Base-by-base conservation (phyloP, 441 rosid species). In the Pelargonium fulgidum region DNA sequence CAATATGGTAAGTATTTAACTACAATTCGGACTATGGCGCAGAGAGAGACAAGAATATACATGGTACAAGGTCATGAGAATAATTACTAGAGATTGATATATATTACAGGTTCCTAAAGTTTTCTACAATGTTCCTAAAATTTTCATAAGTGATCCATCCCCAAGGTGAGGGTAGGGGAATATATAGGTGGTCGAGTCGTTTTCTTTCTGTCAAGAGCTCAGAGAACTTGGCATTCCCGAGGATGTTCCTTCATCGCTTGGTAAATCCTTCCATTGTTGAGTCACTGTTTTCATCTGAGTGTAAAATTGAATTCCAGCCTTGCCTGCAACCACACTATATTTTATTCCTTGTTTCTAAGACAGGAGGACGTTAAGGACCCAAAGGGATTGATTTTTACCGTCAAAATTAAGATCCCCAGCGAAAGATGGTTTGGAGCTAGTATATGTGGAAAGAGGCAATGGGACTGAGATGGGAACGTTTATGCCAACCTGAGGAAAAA, bases 391-490 rank as follows among this genome's bases (percentile, higher is more conserved):
- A 54, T 19, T 54, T 26, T 77, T 89, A 93, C 98, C 98, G 54
- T 89, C 89, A 82, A 93, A 93, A 72, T 89, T 93, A 9, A 90
- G 87, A 73, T 91, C 97, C 3, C 98, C 97, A 0, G 97, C 91
- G 62, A 93, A 93, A 0, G 97, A 93, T 36, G 98, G 94, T 82
- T 93, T 93, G 17, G 88, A 81, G 50, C 94, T 97, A 0, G 96
- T 93, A 65, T 87, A 93, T 3, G 98, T 89, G 85, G 89, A 93
- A 73, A 93, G 91, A 10, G 97, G 97, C 76, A 93, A 72, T 48
- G 98, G 97, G 65, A 90, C 96, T 26, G 98, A 97, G 67, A 93
- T 87, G 4, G 98, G 98, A 66, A 93, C 97, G 69, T 93, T 93
- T 66, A 93, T 87, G 76, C 98, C 98, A 26, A 93, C 90, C 98